A percentile compares a stretch with the other conserved stretches of the same genome.
Conservation (phyloP, 257 asterid genomes). For the Eucommia ulmoides region DNA sequence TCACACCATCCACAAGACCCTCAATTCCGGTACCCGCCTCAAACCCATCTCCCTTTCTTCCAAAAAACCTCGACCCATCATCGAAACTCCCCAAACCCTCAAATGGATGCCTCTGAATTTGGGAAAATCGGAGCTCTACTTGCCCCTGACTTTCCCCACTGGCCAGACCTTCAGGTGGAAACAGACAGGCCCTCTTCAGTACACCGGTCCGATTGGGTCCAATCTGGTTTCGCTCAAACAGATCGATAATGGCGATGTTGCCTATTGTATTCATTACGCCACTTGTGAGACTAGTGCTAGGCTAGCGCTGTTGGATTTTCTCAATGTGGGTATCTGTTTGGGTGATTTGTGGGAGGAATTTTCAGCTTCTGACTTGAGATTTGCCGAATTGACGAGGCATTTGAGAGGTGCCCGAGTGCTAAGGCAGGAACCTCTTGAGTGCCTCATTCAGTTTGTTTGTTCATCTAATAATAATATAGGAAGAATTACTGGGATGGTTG, state of each 20-base stretch:
- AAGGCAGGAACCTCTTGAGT: conserved; percentile 89
- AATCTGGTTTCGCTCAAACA: conserved; percentile 76
- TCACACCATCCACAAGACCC: conserved; percentile 12
- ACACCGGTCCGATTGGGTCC: conserved; percentile 64
- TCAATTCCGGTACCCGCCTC: conserved; percentile 5
- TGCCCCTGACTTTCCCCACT: conserved; percentile 93
- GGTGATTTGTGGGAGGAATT: conserved; percentile 62
- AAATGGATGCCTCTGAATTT: conserved; percentile 52
- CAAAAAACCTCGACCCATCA: conserved; percentile 31
- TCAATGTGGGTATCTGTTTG: conserved; percentile 64
- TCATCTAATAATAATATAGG: conserved; percentile 79
- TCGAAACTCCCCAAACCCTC: conserved; percentile 3
- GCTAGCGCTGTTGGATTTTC: conserved; percentile 47
- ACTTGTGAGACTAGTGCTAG: conserved; percentile 25
- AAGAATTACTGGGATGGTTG: conserved; percentile 91
- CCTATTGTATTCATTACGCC: conserved; percentile 39
- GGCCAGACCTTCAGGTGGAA: conserved; percentile 96
- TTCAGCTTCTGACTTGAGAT: conserved; percentile 60
- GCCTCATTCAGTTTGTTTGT: conserved; percentile 85
- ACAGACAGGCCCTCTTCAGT: conserved; percentile 60
- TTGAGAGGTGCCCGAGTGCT: conserved; percentile 89
- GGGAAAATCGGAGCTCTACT: conserved; percentile 57
- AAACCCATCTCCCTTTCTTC: conserved; percentile 23
- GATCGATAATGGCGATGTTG: conserved; percentile 42
- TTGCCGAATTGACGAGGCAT: conserved; percentile 52